These are phyloP conservation scores for Coemansia sp. DNA, from an alignment of 371 early-diverging fungal genomes.

Conservation along the genomic window DNA sequence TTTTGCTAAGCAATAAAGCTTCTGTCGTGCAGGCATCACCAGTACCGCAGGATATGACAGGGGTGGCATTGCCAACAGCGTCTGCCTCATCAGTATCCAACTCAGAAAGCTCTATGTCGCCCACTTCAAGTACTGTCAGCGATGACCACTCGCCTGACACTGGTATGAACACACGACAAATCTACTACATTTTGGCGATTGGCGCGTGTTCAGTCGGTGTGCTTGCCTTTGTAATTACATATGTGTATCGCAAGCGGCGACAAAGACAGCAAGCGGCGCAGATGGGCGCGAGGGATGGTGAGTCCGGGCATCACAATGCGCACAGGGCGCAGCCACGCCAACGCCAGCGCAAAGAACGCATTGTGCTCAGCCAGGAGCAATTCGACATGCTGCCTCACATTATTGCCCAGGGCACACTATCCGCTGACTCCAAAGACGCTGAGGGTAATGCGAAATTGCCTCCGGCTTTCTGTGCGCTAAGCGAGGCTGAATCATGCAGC, in stretches of 20 bases:
- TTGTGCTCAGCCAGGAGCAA: slow-evolving; percentile 27
- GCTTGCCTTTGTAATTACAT: slow-evolving; percentile 11
- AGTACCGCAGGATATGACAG: not conserved
- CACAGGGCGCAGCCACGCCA: slow-evolving; percentile 9
- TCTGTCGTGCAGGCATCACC: slow-evolving; percentile 2
- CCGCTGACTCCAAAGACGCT: not conserved
- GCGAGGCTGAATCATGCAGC: slow-evolving; percentile 23
- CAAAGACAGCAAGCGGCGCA: not conserved
- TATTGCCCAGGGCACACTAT: slow-evolving; percentile 1
- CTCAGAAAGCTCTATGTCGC: not conserved
- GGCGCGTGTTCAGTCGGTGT: slow-evolving; percentile 19
- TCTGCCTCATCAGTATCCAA: not conserved
- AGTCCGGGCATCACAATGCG: not conserved
- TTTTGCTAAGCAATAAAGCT: not conserved
- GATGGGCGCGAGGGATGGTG: not conserved
- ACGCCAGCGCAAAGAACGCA: slow-evolving; percentile 5
- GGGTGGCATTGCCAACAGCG: not conserved
- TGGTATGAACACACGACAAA: not conserved
- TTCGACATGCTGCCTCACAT: slow-evolving; percentile 31
- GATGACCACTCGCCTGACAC: not conserved
- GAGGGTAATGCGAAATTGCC: not conserved
- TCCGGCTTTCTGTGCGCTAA: not conserved
- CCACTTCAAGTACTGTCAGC: not conserved
- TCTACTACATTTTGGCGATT: slow-evolving; percentile 31
- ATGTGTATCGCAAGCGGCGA: slow-evolving; percentile 10